Evolutionary conservation across 108 stramenopile species (phyloP), one percentile per base, ranked within the genome.

Genomic region (Conticribra weissflogii): DNA sequence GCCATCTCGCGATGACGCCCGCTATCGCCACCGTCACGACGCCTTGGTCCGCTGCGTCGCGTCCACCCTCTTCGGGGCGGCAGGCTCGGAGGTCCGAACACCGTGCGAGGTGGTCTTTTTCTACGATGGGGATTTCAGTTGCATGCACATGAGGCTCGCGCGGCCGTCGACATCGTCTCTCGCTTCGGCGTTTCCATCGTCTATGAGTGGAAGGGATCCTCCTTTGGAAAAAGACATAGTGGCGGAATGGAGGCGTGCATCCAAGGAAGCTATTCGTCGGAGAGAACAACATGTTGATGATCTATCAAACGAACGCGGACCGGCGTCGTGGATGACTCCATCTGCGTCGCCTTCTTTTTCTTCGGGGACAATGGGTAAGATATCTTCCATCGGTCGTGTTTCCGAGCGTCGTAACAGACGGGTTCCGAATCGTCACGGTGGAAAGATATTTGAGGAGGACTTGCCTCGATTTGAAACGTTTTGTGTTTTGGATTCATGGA

Each of bases 1-100:
- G 64, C 88, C 91, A 12, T 72, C 83, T 50, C 74, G 84, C 34
- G 91, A 93, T 57, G 91, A 89, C 57, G 68, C 68, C 19, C 84
- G 88, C 61, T 93, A 87, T 77, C 84, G 88, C 71, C 61, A 78
- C 61, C 81, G 88, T 22, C 63, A 89, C 47, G 91, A 93, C 79
- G 91, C 91, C 23, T 72, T 90, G 12, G 91, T 87, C 1, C 63
- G 91, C 54, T 88, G 87, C 59, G 84, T 87, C 19, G 67, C 85
- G 3, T 56, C 87, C 30, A 82, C 86, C 65, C 74, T 93, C 19
- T 85, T 80, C 69, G 85, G 86, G n/a, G 79, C 84, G 2, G 46
- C 67, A 28, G 24, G 27, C 34, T 9, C 27, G 31, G 36, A 36
- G 31, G 54, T 19, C 16, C 32, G 27, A 9, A 47, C 49, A 7